Evolutionary conservation across 1,284 basidiomycete species (phyloP), one percentile per base, ranked within the genome.

Genomic region (Boletus mariae): DNA sequence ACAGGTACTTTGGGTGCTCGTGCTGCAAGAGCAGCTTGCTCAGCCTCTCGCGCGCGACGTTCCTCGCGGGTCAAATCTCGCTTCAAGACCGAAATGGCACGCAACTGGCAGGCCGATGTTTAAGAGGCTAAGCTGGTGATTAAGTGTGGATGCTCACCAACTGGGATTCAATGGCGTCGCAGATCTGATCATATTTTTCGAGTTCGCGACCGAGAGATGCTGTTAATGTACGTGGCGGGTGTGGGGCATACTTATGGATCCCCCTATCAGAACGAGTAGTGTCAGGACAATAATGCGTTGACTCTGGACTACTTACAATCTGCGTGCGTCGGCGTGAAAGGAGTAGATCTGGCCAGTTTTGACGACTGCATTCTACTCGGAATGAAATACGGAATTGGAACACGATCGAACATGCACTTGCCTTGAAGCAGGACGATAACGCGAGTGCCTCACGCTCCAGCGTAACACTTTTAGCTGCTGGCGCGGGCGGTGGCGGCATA

Each of bases 111-210:
- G 15, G 31, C 42, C 25, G 5, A 53, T 32, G 34, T 38, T 53
- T 47, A 28, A 58, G 41, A 46, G 28, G 15, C 38, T 47, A 11
- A n/a, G 31, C n/a, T 31, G 20, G 28, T 25, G 41, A 45, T 15
- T 37, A 40, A 43, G 40, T 28, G 35, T 26, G n/a, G 32, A 43
- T 64, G 60, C 82, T 67, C 65, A 84, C 88, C 57, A 91, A 63
- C 50, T 83, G 81, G 35, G 80, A 76, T 63, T 90, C 88, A 48
- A 91, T 80, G 3, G 80, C 74, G 62, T 91, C 88, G 58, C 86
- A 89, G 7, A 90, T 61, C 60, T 88, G 86, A 61, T 90, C 86
- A 59, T 86, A 91, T 61, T 80, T 83, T 64, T 88, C 86, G 2
- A 90, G 71, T 62, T 89, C 87, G 35, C 79, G 78, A 12, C 87